Evolutionary conservation across 108 stramenopile species (phyloP).

Genomic region (Cyclotella sp.): DNA sequence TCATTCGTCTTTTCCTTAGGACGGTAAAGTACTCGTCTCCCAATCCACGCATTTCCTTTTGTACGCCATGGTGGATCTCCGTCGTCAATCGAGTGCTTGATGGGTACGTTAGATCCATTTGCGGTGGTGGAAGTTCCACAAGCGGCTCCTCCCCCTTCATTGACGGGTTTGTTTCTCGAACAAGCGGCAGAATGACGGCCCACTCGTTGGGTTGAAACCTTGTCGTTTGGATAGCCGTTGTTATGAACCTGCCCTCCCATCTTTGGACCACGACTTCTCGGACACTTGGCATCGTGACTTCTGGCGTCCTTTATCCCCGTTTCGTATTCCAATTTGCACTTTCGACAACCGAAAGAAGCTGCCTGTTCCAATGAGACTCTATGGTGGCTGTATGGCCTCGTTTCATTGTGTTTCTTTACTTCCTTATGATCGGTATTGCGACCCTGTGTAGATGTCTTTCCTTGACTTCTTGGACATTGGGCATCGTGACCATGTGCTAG

Average conservation of each 20-base stretch:
- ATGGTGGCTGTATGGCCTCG: not conserved
- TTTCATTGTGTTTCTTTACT: not conserved
- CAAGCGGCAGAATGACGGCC: not conserved
- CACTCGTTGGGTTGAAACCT: not conserved
- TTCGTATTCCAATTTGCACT: not conserved
- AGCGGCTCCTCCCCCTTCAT: not conserved
- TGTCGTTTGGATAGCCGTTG: not conserved
- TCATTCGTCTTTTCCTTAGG: not conserved
- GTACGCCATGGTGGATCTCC: slow-evolving; percentile 21
- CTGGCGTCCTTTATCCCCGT: not conserved
- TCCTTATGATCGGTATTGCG: not conserved
- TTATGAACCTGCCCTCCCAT: not conserved
- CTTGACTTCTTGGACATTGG: not conserved
- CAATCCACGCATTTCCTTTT: slow-evolving; percentile 1
- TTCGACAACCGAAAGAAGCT: not conserved
- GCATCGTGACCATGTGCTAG: not conserved
- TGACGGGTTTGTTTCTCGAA: not conserved
- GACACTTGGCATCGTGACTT: not conserved
- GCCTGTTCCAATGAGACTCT: not conserved
- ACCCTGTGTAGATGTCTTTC: not conserved
- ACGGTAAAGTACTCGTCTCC: slow-evolving; percentile 8
- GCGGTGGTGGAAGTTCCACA: not conserved
- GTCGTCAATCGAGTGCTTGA: not conserved
- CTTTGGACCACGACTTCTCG: not conserved
- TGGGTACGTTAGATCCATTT: not conserved